A percentile compares a stretch with the other conserved stretches of the same genome.
Conservation (phyloP, 441 rosid species). For the Metrosideros polymorpha region DNA sequence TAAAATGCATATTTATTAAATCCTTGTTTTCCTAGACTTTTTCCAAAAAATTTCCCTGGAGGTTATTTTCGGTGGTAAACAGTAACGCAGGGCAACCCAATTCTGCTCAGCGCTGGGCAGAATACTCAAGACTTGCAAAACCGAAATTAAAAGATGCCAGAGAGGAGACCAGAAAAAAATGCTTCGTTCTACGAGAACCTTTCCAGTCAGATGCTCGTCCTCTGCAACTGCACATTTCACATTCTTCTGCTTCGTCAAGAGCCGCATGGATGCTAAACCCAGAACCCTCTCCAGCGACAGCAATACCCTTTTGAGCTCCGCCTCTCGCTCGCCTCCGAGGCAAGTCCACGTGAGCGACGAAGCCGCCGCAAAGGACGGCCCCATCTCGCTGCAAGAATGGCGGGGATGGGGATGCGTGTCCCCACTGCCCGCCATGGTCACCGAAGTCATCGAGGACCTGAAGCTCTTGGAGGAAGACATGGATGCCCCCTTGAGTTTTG, state of each 20-base stretch:
- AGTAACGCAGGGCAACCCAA: neutral
- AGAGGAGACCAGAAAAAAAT: neutral
- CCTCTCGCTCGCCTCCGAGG: conserved; percentile 21
- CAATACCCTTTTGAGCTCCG: conserved; percentile 10
- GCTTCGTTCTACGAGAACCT: conserved; percentile 14
- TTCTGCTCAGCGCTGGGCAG: neutral
- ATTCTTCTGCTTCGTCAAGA: conserved; percentile 13
- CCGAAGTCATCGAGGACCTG: conserved; percentile 56
- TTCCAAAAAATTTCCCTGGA: neutral
- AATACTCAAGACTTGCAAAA: neutral
- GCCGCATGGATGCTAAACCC: conserved; percentile 18
- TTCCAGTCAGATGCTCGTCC: conserved; percentile 18
- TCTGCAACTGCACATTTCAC: conserved; percentile 2
- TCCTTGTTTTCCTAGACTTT: neutral
- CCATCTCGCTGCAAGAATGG: conserved; percentile 60
- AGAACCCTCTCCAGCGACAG: conserved; percentile 2
- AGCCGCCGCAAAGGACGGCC: conserved; percentile 15
- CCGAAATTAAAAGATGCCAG: neutral
- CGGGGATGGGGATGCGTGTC: conserved; percentile 65
- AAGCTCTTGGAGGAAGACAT: conserved; percentile 46
- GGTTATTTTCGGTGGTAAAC: neutral
- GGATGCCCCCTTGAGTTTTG: conserved; percentile 58
- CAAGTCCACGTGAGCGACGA: neutral
- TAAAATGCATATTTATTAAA: neutral
- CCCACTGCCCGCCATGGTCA: conserved; percentile 54